A percentile compares a stretch with the other conserved stretches of the same genome.
Evolutionary conservation across 2,329 filamentous ascomycete genomes (phyloP).

Genomic region (Penicillium fuscoglaucum): DNA sequence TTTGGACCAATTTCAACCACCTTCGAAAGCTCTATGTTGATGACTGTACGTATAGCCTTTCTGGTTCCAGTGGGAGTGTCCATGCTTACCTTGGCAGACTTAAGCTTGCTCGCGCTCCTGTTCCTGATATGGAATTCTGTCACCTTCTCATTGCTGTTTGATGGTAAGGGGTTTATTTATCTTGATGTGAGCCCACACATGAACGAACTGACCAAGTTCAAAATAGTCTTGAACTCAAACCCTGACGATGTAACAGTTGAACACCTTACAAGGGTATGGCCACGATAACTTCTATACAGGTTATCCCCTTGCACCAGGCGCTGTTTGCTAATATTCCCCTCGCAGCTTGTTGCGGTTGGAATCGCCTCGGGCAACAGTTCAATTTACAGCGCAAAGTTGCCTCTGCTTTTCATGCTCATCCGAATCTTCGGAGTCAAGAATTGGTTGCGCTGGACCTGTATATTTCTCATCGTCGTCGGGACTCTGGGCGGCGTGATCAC

Average conservation of each 20-base stretch:
- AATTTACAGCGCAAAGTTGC: background rate
- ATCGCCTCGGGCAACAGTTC: background rate
- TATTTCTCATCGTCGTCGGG: background rate
- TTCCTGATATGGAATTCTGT: background rate
- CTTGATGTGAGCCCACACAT: background rate
- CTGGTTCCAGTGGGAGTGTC: background rate
- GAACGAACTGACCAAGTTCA: background rate
- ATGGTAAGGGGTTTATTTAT: background rate
- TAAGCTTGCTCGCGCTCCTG: background rate
- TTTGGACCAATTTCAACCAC: background rate
- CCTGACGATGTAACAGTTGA: background rate
- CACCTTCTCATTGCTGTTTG: background rate
- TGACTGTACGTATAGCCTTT: background rate
- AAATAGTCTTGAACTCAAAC: background rate
- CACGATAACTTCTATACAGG: background rate
- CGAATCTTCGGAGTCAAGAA: background rate
- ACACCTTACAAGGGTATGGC: background rate
- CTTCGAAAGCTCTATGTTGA: background rate
- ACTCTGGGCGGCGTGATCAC: background rate
- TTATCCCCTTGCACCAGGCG: background rate
- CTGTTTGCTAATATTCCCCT: background rate
- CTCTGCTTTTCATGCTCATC: background rate
- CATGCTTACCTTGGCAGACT: background rate
- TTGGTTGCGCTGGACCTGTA: background rate
- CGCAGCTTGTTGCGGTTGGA: background rate